Base-by-base conservation (phyloP, 169 alveolate genomes). In the Cryptosporidium ubiquitum region DNA sequence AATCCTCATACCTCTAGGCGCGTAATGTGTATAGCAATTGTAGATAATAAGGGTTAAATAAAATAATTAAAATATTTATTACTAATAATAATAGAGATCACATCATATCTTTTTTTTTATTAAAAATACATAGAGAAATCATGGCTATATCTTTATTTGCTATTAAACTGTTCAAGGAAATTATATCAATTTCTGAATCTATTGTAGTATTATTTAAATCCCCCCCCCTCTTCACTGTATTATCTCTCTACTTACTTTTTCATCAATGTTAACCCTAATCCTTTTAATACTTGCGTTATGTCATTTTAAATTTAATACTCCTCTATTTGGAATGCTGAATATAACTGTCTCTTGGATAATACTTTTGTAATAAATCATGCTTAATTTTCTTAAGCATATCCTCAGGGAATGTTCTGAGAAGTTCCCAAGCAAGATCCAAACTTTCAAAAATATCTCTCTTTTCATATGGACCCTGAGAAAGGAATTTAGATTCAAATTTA, bases 391-490 rank as follows among this genome's bases (percentile, higher is more conserved):
- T 99, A 66, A 99, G 97, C 97, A 96, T 95, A 92, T 98, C 99
- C 92, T 98, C 99, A 20, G 99, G 99, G 98, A 98, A 98, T 57
- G 97, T 97, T 84, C 99, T 97, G 61, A 98, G 96, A 40, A 98
- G 94, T 71, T 97, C 98, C 99, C 99, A 97, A 49, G 99, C 99
- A 42, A 97, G 95, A 91, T 99, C 99, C 69, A 99, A 96, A 18
- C 99, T 96, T 84, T 98, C 98, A 94, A 96, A 97, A 68, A 99
- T 97, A 84, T 96, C 97, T 84, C 99, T 96, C 73, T 97, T 94
- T 92, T 99, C 99, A 92, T 97, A 98, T 23, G 98, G 98, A 14
- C 99, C 99, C 92, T 98, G 99, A 84, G 97, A 92, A 74, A 99
- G 94, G 95, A 97, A 98, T 86, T 98, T 94, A 84, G 95, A 92